Conservation (phyloP, 495 filamentous ascomycete species). For the Penicillium manginii region DNA sequence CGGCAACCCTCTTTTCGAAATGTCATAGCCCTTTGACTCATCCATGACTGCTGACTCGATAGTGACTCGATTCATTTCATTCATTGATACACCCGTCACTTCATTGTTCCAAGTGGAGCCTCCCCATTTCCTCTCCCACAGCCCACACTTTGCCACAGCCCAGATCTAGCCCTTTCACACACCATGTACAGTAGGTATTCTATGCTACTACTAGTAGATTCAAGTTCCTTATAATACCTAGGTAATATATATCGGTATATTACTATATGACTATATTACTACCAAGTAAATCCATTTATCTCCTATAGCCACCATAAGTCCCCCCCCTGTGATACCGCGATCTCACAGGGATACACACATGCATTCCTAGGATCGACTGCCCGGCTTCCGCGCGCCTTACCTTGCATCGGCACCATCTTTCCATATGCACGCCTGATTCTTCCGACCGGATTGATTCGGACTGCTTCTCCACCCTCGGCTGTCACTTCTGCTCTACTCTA, state of each 20-base stretch:
- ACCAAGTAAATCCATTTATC: no score
- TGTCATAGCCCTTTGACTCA: background rate
- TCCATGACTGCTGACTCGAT: background rate
- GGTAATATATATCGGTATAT: background rate
- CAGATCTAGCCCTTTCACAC: background rate
- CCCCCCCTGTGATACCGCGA: background rate
- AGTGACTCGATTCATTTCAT: no score
- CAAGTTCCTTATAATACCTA: background rate
- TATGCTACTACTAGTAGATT: no score
- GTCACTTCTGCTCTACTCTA: no score
- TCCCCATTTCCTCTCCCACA: background rate
- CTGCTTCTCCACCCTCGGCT: background rate
- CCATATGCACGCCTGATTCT: constrained; percentile 13
- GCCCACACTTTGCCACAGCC: background rate
- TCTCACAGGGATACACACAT: constrained; percentile 17
- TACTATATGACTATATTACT: no score
- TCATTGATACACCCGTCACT: background rate
- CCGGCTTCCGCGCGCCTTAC: constrained; percentile 28
- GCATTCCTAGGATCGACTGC: constrained; percentile 24
- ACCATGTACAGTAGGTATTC: background rate
- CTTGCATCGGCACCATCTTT: constrained; percentile 22
- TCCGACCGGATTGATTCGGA: constrained; percentile 25
- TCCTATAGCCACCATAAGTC: no score
- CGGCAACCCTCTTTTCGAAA: no score
- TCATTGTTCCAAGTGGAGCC: background rate